A percentile compares a stretch with the other conserved stretches of the same genome.
Conservation (phyloP, 495 filamentous ascomycete species). For the Bacidia rubella region DNA sequence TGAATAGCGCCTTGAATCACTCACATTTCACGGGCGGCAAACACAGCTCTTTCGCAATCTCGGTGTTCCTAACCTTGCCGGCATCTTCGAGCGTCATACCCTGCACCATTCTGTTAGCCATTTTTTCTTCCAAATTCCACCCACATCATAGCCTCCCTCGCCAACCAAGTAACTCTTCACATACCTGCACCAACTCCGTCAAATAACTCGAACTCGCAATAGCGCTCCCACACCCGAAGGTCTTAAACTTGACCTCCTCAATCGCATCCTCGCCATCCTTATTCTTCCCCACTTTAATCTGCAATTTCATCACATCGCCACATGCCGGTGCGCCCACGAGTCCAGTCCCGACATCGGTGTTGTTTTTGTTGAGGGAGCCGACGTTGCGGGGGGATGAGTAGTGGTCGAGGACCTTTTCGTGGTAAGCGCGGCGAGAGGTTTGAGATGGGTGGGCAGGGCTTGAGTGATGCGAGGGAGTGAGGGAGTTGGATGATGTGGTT, state of each 20-base stretch:
- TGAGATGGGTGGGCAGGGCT: conserved; percentile 26
- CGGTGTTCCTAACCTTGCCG: conserved; percentile 80
- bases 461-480: conserved; percentile 21
- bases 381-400: conserved; percentile 90
- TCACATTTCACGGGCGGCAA: conserved; percentile 85
- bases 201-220: conserved; percentile 86
- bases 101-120: too few relatives aligned
- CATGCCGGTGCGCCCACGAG: conserved; percentile 89
- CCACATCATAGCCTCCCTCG: conserved; percentile 21
- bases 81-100: conserved; percentile 97
- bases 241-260: conserved; percentile 93
- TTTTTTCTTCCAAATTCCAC: not conserved
- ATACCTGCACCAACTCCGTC: conserved; percentile 84
- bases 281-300: conserved; percentile 89
- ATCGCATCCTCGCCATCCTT: conserved; percentile 82
- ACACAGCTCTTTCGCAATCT: conserved; percentile 94
- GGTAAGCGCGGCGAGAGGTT: conserved; percentile 38
- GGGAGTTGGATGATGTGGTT: conserved; percentile 22
- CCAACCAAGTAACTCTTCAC: too few relatives aligned
- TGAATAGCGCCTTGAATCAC: too few relatives aligned
- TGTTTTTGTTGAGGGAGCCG: conserved; percentile 77
- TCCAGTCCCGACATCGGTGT: conserved; percentile 84
- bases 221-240: conserved; percentile 92
- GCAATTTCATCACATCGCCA: conserved; percentile 97
- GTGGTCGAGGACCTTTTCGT: conserved; percentile 80